Evolutionary conservation across 257 asterid species (phyloP).

Genomic region (Przewalskia tangutica): DNA sequence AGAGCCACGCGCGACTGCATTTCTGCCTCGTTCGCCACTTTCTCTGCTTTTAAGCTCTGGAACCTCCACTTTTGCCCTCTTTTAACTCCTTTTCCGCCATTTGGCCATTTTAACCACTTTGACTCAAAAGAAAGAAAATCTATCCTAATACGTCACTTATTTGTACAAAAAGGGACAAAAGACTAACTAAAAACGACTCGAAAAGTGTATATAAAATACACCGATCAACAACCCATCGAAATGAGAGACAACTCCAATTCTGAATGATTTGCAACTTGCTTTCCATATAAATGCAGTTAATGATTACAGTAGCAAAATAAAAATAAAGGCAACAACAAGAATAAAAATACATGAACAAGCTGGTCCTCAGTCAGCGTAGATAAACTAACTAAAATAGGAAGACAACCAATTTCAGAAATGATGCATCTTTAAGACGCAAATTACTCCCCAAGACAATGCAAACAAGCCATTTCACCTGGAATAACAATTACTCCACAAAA

Average conservation of each 20-base stretch:
- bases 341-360: conserved; percentile 65
- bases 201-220: too few species aligned
- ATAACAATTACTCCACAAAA: background rate
- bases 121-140: too few species aligned
- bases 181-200: too few species aligned
- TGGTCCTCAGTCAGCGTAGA: conserved; percentile 81
- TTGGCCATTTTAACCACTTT: too few species aligned
- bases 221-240: background rate
- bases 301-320: background rate
- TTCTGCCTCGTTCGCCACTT: too few species aligned
- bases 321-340: background rate
- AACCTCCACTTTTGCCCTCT: too few species aligned
- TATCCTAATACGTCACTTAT: too few species aligned
- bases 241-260: background rate
- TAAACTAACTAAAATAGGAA: conserved; percentile 87
- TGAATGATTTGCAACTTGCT: background rate
- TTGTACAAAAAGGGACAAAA: too few species aligned
- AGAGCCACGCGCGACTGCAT: too few species aligned
- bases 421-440: background rate
- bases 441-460: background rate
- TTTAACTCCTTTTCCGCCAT: too few species aligned
- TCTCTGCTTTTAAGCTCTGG: too few species aligned
- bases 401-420: background rate
- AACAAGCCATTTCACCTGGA: too few species aligned
- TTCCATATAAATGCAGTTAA: background rate